Evolutionary conservation across 805 yeast species (phyloP), one percentile per base, ranked within the genome.

Genomic region (Saccharomycopsis sp.): DNA sequence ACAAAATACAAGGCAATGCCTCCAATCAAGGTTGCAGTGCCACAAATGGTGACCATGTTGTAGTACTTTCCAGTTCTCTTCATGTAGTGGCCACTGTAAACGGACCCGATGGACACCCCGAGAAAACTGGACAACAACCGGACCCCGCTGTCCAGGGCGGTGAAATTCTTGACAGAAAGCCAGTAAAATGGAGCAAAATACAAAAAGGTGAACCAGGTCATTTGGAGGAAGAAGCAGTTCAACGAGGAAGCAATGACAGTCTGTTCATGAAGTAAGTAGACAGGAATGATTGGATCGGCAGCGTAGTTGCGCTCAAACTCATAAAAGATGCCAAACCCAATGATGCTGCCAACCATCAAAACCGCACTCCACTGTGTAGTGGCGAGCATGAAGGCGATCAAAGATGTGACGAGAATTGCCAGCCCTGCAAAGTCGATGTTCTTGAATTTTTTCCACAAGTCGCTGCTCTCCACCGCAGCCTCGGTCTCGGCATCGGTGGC

Each of bases 111-210:
- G 0, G 87, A 73, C 7, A 78, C 76, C 10, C 81, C 84, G 32
- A 80, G 52, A 52, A 83, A 82, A 53, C 80, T 80, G 1, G 77
- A 68, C 13, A 72, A 56, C 27, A 68, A 53, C 48, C 84, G 62
- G 21, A 66, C 50, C 4, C 86, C 86, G 30, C 73, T 71, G 43
- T 73, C 61, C 5, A 80, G 69, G 2, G 84, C 71, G 3, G 71
- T 53, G 29, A 73, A 56, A 10, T 66, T 68, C 46, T 68, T 54
- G 2, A 75, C 82, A 0, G 82, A 60, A 12, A 71, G 61, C 57
- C 72, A 76, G 52, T 67, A 81, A 15, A 85, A 67, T 1, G 95
- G 95, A 3, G 77, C 67, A 57, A 77, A 84, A 60, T 68, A 85
- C 41, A 84, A 55, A 48, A 68, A 66, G 1, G 86, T 63, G 55